phyloP scores from a whole-genome alignment of 768 basidiomycete species.

The Boletales sp. region DNA sequence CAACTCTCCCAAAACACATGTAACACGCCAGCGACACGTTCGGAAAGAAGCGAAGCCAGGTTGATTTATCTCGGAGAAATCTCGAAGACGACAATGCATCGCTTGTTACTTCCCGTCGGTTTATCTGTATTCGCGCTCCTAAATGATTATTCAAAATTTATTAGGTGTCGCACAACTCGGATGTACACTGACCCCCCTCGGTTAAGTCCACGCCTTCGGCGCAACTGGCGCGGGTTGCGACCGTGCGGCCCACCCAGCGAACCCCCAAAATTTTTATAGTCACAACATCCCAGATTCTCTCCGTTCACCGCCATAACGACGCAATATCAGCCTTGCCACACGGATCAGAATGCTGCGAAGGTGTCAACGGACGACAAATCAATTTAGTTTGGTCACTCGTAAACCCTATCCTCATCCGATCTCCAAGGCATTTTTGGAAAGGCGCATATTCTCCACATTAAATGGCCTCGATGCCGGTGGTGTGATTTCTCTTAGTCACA shows the following conservation, averaged over 20 bases:
- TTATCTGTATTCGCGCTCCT: background rate
- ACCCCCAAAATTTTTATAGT: background rate
- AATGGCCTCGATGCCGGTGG: conserved; percentile 89
- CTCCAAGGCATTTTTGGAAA: conserved; percentile 69
- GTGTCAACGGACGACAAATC: conserved; percentile 2
- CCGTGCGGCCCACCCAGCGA: background rate
- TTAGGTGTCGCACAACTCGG: background rate
- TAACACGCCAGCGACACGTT: background rate
- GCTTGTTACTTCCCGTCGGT: background rate
- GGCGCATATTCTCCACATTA: conserved; percentile 96
- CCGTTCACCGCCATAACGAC: conserved; percentile 3
- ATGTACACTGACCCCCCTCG: background rate
- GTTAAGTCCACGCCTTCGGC: background rate
- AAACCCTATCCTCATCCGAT: conserved; percentile 88
- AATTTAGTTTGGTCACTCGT: background rate
- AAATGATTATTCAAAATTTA: background rate
- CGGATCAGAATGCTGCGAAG: conserved; percentile 17
- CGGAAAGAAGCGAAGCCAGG: background rate
- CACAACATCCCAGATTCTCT: background rate
- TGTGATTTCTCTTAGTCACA: conserved; percentile 92
- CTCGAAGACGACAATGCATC: background rate
- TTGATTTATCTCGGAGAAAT: too few relatives aligned
- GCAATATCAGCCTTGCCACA: conserved; percentile 4
- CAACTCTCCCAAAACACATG: background rate
- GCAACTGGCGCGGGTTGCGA: background rate